phyloP scores from a whole-genome alignment of 1,139 yeast species.

The Suhomyces atakaporum region DNA sequence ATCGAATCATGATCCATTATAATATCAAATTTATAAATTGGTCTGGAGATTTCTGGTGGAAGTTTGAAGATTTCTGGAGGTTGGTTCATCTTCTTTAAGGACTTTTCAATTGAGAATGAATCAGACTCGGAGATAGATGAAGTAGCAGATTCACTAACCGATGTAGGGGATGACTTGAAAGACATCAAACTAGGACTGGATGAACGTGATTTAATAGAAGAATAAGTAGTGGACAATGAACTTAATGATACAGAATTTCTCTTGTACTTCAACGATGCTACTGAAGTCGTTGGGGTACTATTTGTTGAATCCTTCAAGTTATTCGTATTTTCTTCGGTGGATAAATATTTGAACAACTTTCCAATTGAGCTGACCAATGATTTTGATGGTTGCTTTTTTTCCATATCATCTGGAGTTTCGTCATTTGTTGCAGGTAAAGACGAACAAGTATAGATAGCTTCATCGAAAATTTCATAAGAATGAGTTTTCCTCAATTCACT shows the following conservation, averaged over 20 bases:
- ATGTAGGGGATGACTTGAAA: constrained; percentile 43
- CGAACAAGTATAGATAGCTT: constrained; percentile 65
- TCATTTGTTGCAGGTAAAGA: constrained; percentile 29
- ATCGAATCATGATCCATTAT: constrained; percentile 46
- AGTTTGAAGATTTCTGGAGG: constrained; percentile 49
- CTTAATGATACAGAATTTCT: constrained; percentile 41
- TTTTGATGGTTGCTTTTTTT: constrained; percentile 17
- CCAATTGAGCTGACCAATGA: constrained; percentile 43
- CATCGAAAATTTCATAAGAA: constrained; percentile 77
- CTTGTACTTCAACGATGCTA: constrained; percentile 15
- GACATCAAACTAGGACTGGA: constrained; percentile 49
- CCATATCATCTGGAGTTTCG: constrained; percentile 7
- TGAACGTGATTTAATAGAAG: constrained; percentile 38
- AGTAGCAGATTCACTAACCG: constrained; percentile 39
- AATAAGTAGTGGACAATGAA: constrained; percentile 40
- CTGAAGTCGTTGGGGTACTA: constrained; percentile 6
- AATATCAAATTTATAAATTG: constrained; percentile 50
- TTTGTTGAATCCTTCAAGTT: constrained; percentile 2
- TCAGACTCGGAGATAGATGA: constrained; percentile 37
- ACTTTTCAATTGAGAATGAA: constrained; percentile 13
- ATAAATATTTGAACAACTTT: constrained; percentile 37
- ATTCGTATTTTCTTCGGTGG: constrained; percentile 30
- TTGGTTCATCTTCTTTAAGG: constrained; percentile 19
- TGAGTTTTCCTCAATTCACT: constrained; percentile 51
- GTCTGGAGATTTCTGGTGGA: constrained; percentile 51